phyloP scores from a whole-genome alignment of 2,329 filamentous ascomycete species.

The Colletotrichum orbiculare region DNA sequence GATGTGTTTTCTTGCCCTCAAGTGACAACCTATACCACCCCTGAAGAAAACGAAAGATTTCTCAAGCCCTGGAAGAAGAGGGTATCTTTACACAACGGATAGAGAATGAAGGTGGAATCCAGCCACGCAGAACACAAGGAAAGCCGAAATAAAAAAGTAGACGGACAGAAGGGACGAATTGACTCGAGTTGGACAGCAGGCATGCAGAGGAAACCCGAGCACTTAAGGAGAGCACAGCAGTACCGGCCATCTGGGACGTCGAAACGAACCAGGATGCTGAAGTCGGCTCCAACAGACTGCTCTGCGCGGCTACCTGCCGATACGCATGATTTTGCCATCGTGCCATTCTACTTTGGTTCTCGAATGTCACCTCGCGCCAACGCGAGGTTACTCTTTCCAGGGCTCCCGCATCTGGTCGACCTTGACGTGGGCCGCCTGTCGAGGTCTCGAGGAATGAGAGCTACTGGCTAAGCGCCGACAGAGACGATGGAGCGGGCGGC shows the following conservation, averaged over 20 bases:
- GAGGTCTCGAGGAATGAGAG: constrained; percentile 28
- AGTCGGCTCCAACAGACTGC: constrained; percentile 23
- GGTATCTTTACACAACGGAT: too few relatives aligned
- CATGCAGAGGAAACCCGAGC: background rate
- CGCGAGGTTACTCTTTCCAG: constrained; percentile 11
- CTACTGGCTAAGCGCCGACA: constrained; percentile 26
- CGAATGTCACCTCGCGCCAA: constrained; percentile 29
- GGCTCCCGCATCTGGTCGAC: constrained; percentile 19
- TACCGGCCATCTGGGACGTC: constrained; percentile 13
- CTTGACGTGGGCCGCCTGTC: constrained; percentile 17
- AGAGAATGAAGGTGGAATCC: too few relatives aligned
- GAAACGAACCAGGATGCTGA: constrained; percentile 22
- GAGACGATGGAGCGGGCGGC: constrained; percentile 28
- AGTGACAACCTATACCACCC: too few relatives aligned
- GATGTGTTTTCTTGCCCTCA: too few relatives aligned
- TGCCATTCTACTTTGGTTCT: constrained; percentile 14
- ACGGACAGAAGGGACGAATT: constrained; percentile 1
- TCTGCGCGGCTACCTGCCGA: constrained; percentile 30
- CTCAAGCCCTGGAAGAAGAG: too few relatives aligned
- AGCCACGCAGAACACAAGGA: constrained; percentile 10
- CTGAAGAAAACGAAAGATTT: too few relatives aligned
- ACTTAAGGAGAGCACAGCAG: constrained; percentile 8
- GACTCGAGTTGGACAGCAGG: background rate
- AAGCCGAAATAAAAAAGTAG: background rate
- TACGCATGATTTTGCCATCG: constrained; percentile 15